A percentile compares a stretch with the other conserved stretches of the same genome.
Evolutionary conservation across 805 yeast species (phyloP).

Genomic region (Suhomyces sp.): DNA sequence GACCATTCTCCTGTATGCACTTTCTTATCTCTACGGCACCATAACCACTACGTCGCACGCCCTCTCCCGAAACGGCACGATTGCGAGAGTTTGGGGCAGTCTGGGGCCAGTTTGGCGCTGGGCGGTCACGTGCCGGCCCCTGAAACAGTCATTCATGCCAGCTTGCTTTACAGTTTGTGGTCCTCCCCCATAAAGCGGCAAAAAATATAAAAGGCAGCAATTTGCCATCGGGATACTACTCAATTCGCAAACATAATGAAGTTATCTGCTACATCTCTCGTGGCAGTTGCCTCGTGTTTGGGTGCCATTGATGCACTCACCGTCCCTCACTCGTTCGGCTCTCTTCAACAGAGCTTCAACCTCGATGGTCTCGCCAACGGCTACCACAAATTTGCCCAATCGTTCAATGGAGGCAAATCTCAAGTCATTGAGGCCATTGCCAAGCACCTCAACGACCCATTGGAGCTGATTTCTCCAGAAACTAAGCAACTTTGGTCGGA

Average conservation of each 20-base stretch:
- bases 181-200: conserved; percentile 1
- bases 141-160: neutral
- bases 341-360: conserved; percentile 19
- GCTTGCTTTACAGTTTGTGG: neutral
- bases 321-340: conserved; percentile 19
- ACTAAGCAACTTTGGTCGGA: conserved; percentile 60
- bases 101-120: neutral
- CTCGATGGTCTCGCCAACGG: conserved; percentile 6
- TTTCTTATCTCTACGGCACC: neutral
- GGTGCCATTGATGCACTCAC: conserved; percentile 20
- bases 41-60: neutral
- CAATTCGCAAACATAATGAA: conserved; percentile 13
- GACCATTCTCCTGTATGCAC: too few relatives aligned
- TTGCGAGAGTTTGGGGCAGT: neutral
- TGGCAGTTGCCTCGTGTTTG: conserved; percentile 15
- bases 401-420: conserved; percentile 10
- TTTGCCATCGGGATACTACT: neutral
- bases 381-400: conserved; percentile 5
- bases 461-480: conserved; percentile 47
- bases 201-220: neutral
- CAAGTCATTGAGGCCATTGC: conserved; percentile 47
- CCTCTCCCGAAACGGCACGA: neutral
- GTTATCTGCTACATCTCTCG: conserved; percentile 16
- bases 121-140: neutral
- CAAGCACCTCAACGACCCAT: conserved; percentile 48